These are phyloP conservation scores for Cordyceps javanica DNA, from an alignment of 2,329 filamentous ascomycete species.

Conservation along the genomic window DNA sequence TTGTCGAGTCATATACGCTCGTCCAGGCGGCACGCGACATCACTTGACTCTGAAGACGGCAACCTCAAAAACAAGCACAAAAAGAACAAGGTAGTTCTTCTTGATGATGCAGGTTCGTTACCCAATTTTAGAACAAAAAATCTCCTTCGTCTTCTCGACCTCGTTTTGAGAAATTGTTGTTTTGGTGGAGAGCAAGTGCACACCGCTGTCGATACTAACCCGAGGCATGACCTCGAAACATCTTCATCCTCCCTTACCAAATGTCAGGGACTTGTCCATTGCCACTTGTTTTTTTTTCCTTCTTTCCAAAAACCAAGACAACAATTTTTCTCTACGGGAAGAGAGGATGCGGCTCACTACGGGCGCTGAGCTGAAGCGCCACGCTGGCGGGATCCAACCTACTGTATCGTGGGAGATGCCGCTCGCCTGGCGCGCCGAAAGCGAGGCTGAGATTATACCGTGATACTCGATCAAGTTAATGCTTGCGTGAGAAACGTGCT, in stretches of 20 bases:
- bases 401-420: slow-evolving; percentile 31
- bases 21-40: neutral
- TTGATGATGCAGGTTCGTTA: slow-evolving; percentile 35
- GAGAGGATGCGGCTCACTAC: slow-evolving; percentile 68
- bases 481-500: slow-evolving; percentile 98
- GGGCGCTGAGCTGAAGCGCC: slow-evolving; percentile 63
- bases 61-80: neutral
- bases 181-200: neutral
- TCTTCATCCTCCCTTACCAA: neutral
- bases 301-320: neutral
- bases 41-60: neutral
- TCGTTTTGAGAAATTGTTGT: slow-evolving; percentile 13
- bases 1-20: neutral
- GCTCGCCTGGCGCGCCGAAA: slow-evolving; percentile 27
- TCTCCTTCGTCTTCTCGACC: slow-evolving; percentile 31
- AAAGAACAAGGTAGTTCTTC: too few species aligned
- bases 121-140: slow-evolving; percentile 23
- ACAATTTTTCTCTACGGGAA: slow-evolving; percentile 20
- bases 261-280: neutral
- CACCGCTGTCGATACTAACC: slow-evolving; percentile 16
- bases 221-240: neutral
- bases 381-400: slow-evolving; percentile 46
- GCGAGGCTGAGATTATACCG: slow-evolving; percentile 93
- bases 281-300: neutral
- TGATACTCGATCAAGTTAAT: slow-evolving; percentile 99